These are phyloP conservation scores for Suillus discolor DNA, from an alignment of 768 basidiomycete species.

Conservation along the genomic window DNA sequence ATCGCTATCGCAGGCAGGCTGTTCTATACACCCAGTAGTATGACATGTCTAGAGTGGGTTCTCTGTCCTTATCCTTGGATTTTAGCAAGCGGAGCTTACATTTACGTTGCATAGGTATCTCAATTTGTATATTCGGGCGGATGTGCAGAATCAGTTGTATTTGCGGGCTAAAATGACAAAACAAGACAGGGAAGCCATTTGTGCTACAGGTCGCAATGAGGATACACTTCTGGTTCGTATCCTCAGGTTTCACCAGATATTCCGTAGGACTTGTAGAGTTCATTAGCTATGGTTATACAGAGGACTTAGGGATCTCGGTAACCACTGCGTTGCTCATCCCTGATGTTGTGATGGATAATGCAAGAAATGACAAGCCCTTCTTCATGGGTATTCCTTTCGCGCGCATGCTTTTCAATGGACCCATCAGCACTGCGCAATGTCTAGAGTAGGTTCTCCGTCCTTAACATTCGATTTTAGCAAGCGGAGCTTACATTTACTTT, in stretches of 20 bases:
- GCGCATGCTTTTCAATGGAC: neutral
- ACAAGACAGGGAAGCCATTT: slow-evolving; percentile 14
- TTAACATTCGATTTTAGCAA: neutral
- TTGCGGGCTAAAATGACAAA: slow-evolving; percentile 19
- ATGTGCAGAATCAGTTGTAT: slow-evolving; percentile 19
- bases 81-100: slow-evolving; percentile 4
- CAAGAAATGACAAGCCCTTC: slow-evolving; percentile 12
- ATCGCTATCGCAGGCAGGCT: neutral
- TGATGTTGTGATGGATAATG: slow-evolving; percentile 6
- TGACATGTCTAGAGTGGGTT: slow-evolving; percentile 14
- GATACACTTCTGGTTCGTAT: neutral
- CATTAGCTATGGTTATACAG: slow-evolving; percentile 17
- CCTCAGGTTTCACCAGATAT: neutral
- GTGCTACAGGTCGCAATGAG: neutral
- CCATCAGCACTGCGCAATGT: slow-evolving; percentile 12
- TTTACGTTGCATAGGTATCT: slow-evolving; percentile 7
- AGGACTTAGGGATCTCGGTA: slow-evolving; percentile 11
- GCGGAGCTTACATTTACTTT: neutral
- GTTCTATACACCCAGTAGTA: slow-evolving; percentile 9
- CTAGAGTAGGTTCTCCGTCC: slow-evolving; percentile 8
- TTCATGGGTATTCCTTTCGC: no score
- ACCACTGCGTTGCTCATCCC: slow-evolving; percentile 10
- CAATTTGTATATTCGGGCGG: slow-evolving; percentile 16
- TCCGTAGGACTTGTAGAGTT: slow-evolving; percentile 19
- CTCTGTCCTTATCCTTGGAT: neutral